A percentile compares a stretch with the other conserved stretches of the same genome.
These are phyloP conservation scores for Boletus pseudo-olivaceus DNA, from an alignment of 768 basidiomycete genomes.

Conservation along the genomic window DNA sequence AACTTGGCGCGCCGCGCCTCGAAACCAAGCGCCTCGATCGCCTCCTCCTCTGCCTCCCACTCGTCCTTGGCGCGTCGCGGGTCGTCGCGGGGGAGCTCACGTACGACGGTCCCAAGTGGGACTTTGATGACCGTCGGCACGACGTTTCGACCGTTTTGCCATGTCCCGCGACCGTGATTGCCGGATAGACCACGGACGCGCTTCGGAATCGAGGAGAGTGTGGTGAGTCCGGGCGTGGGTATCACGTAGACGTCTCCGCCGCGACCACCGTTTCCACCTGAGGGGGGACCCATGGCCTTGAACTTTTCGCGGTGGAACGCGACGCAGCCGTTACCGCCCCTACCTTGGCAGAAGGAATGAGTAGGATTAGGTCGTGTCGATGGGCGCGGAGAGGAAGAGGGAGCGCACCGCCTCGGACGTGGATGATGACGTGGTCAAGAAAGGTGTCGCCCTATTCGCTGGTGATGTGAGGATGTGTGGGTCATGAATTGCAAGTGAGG, in stretches of 20 bases:
- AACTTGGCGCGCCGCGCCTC: constrained; percentile 53
- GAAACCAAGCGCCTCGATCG: constrained; percentile 43
- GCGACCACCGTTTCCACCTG: constrained; percentile 88
- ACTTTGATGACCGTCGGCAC: constrained; percentile 74
- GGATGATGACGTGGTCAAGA: constrained; percentile 79
- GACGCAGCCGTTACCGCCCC: constrained; percentile 87
- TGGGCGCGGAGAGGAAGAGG: background rate
- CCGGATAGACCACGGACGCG: constrained; percentile 68
- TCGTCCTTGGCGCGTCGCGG: constrained; percentile 60
- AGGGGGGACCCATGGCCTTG: constrained; percentile 80
- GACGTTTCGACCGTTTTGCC: constrained; percentile 79
- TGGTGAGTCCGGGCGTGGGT: constrained; percentile 74
- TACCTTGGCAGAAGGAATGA: constrained; percentile 44
- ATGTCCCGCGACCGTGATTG: constrained; percentile 74
- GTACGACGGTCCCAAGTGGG: constrained; percentile 87
- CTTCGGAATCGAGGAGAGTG: constrained; percentile 67
- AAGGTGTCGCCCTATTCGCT: constrained; percentile 65
- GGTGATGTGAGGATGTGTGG: constrained; percentile 6
- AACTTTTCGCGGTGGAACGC: constrained; percentile 93
- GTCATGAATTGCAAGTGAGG: background rate
- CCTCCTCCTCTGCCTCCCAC: constrained; percentile 72
- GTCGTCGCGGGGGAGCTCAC: constrained; percentile 67
- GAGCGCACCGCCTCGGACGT: constrained; percentile 65
- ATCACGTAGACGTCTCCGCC: constrained; percentile 86
- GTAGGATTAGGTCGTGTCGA: background rate